Base-by-base conservation (phyloP, 1,139 yeast species). In the Yamadazyma aaseri region DNA sequence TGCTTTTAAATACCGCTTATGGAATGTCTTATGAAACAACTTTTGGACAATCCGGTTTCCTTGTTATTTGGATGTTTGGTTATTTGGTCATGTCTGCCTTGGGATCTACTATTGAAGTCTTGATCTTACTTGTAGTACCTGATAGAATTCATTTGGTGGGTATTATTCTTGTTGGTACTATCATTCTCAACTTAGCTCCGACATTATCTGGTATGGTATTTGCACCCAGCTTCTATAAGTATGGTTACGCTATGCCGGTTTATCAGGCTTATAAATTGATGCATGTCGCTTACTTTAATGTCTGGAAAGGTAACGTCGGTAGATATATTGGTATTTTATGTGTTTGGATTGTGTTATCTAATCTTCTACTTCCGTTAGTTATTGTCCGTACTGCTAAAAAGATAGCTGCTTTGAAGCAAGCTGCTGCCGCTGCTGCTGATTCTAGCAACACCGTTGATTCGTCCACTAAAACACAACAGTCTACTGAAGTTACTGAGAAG, bases 241-340 rank as follows among this genome's bases (percentile, higher is more conserved):
- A 68, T 40, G 77, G 79, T 0, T 73, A 74, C 46, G 79, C 74
- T 2, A 58, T 73, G 55, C 81, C 82, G 1, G 66, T 74, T 30
- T 61, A 64, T 33, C 70, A 71, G 43, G 63, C 73, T 1, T 63
- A 69, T 41, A 73, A 72, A 32, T 50, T 73, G 28, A 48, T 71
- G 53, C 75, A 72, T 38, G 69, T 72, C 5, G 57, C 70, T 0
- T 60, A 71, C 28, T 66, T 70, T 36, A 47, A 73, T 48, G 57
- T 73, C 0, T 67, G 69, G 56, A 70, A 65, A 44, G 74, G 75
- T 0, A 35, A 62, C 14, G 42, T 75, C 46, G 79, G 78, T 1
- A 54, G 76, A 33, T 53, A 71, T 37, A 50, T 72, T 32, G 79
- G 79, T 3, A 49, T 76, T 5, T 54, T 76, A 36, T 34, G 63